Evolutionary conservation across 257 asterid species (phyloP).

Genomic region (Przewalskia tangutica): DNA sequence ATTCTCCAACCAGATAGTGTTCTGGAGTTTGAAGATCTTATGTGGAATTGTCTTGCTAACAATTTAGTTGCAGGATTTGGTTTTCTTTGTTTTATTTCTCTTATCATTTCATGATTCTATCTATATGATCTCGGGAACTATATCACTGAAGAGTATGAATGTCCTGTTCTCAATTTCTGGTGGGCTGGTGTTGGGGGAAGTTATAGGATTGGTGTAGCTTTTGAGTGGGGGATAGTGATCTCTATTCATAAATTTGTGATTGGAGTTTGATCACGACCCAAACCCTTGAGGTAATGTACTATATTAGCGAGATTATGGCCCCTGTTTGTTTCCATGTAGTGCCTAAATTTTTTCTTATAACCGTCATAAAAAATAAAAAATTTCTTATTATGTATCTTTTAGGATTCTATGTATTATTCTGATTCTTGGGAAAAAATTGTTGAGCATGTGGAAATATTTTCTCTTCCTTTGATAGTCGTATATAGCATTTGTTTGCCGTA

Average conservation of each 20-base stretch:
- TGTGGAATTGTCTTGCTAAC: neutral
- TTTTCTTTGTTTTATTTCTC: neutral
- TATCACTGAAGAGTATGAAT: neutral
- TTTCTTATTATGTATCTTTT: neutral
- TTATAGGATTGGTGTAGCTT: neutral
- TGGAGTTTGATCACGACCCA: neutral
- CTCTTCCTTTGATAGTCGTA: neutral
- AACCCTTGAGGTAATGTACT: neutral
- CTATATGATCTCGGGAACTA: neutral
- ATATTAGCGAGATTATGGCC: neutral
- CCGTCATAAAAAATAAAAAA: neutral
- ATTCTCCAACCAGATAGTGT: neutral
- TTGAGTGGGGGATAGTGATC: neutral
- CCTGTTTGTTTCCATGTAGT: neutral
- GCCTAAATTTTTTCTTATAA: neutral
- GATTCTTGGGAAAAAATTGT: neutral
- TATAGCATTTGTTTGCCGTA: neutral
- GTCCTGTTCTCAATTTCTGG: neutral
- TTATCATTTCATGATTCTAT: neutral
- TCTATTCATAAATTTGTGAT: neutral
- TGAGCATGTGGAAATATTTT: neutral
- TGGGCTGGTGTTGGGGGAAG: neutral
- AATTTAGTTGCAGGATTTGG: neutral
- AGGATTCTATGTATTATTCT: neutral
- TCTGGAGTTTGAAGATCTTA: neutral